These are phyloP conservation scores for Fusarium pseudoanthophilum DNA, from an alignment of 2,329 filamentous ascomycete species.

Conservation along the genomic window DNA sequence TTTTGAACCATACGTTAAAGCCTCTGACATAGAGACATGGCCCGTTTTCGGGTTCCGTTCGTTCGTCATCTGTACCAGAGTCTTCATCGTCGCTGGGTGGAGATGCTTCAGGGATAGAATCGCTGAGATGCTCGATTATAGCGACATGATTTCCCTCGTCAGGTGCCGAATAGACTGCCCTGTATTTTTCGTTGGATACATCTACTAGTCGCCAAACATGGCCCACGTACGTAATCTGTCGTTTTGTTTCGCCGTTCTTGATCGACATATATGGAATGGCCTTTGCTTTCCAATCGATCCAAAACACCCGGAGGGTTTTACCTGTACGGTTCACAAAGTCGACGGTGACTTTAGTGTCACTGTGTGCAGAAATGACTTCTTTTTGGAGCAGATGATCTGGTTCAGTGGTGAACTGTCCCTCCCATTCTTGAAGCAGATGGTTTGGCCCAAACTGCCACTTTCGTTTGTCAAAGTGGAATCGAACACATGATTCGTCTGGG, in stretches of 20 bases:
- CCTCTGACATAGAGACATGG: constrained; percentile 2
- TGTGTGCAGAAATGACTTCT: constrained; percentile 37
- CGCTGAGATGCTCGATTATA: constrained; percentile 20
- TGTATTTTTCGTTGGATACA: constrained; percentile 2
- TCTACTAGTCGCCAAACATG: constrained; percentile 40
- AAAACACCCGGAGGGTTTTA: constrained; percentile 31
- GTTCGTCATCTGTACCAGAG: not conserved
- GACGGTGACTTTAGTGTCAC: constrained; percentile 14
- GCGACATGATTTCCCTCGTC: constrained; percentile 17
- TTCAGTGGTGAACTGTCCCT: constrained; percentile 23
- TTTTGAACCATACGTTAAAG: constrained; percentile 23
- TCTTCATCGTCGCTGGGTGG: not conserved
- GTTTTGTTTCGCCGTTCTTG: constrained; percentile 12
- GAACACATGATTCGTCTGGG: constrained; percentile 13
- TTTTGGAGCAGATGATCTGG: constrained; percentile 14
- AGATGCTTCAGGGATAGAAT: not conserved
- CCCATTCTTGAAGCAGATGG: constrained; percentile 28
- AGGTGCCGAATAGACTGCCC: constrained; percentile 29
- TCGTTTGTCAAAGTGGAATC: constrained; percentile 31
- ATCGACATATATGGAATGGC: constrained; percentile 30
- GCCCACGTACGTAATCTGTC: constrained; percentile 32
- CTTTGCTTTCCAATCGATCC: constrained; percentile 41
- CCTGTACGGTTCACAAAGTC: constrained; percentile 43
- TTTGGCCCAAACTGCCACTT: constrained; percentile 38
- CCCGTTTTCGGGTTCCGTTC: not conserved